Percentiles rank a stretch among this genome's conserved stretches.
phyloP scores from a whole-genome alignment of 1,139 yeast species.

The Blastobotrys arbuscula region DNA sequence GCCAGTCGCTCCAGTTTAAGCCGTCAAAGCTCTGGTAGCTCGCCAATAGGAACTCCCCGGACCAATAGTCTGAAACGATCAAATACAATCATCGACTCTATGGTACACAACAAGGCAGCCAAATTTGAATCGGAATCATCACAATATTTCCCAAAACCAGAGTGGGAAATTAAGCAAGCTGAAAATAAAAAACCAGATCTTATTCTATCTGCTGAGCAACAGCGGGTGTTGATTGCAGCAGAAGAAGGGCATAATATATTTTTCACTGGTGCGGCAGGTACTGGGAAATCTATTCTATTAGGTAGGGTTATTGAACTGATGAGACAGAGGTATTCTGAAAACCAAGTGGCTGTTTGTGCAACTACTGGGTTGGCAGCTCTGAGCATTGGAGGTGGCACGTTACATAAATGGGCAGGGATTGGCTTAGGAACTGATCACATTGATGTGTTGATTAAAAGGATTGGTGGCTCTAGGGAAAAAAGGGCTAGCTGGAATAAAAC shows the following conservation, averaged over 20 bases:
- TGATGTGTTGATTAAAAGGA: not conserved
- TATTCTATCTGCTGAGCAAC: conserved; percentile 31
- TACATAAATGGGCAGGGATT: conserved; percentile 72
- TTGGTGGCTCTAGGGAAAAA: conserved; percentile 1
- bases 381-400: conserved; percentile 77
- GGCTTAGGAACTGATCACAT: conserved; percentile 53
- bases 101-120: not conserved
- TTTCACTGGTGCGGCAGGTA: conserved; percentile 95
- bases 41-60: not conserved
- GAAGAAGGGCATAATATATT: conserved; percentile 37
- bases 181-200: conserved; percentile 17
- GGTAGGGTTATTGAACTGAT: conserved; percentile 49
- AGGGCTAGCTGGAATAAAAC: conserved; percentile 61
- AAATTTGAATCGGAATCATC: not conserved
- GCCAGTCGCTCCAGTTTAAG: not conserved
- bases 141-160: not conserved
- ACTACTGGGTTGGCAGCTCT: conserved; percentile 80
- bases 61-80: not conserved
- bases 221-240: conserved; percentile 16
- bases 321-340: conserved; percentile 34
- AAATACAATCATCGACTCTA: not conserved
- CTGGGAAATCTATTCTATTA: conserved; percentile 82
- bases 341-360: conserved; percentile 56
- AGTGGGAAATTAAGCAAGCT: conserved; percentile 1
- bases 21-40: not conserved